Evolutionary conservation across 1,284 basidiomycete species (phyloP).

Genomic region (Leccinum pachyderme): DNA sequence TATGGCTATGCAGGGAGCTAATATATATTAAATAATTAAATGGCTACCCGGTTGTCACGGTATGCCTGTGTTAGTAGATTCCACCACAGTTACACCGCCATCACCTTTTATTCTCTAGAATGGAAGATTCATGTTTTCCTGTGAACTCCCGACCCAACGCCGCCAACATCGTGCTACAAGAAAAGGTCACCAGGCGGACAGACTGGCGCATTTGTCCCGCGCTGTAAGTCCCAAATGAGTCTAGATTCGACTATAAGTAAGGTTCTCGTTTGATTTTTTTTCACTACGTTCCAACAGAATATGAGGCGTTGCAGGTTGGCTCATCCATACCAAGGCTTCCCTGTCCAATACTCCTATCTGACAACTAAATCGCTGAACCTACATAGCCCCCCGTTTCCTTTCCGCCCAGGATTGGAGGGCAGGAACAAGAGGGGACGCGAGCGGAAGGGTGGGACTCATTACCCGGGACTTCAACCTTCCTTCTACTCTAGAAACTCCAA

Average conservation of each 20-base stretch:
- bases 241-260: background rate
- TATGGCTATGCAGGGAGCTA: too few relatives aligned
- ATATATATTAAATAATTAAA: too few relatives aligned
- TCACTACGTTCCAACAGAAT: background rate
- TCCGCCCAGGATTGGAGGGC: background rate
- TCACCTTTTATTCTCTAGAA: background rate
- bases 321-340: background rate
- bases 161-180: background rate
- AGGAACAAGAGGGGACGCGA: background rate
- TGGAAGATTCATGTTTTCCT: background rate
- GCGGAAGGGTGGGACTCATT: background rate
- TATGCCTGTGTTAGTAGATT: too few relatives aligned
- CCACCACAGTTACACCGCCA: too few relatives aligned
- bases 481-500: too few relatives aligned
- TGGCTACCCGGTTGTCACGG: too few relatives aligned
- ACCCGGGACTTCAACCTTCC: background rate
- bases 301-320: background rate
- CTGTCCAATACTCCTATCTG: background rate
- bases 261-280: background rate
- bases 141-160: background rate
- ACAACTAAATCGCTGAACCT: background rate
- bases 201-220: too few relatives aligned
- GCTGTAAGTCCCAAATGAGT: background rate
- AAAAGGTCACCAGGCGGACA: too few relatives aligned
- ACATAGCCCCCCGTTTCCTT: background rate